Evolutionary conservation across 176 grass and related monocot genomes (phyloP), one percentile per base, ranked within the genome.

Genomic region (Tillandsia fasciculata): DNA sequence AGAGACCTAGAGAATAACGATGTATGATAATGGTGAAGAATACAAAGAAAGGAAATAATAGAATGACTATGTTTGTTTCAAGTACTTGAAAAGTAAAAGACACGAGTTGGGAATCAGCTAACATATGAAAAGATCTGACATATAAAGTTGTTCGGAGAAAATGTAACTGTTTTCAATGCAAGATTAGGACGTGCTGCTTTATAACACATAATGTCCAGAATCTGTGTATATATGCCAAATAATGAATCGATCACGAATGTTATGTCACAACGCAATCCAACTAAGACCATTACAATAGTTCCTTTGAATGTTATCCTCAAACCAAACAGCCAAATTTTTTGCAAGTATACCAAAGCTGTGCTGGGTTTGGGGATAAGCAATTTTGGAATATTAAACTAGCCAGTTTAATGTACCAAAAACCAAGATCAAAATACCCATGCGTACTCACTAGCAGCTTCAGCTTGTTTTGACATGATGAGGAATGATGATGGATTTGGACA

Each of bases 381-480:
- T 42, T 7, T 42, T 6, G 4, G 33, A 42, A 42, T 42, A 42
- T 42, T 42, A 42, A 42, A 42, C 33, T 42, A 42, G 33, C 33
- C 33, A 6, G 33, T 42, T 42, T 42, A 7, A 4, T 42, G 33
- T 42, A 42, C 5, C 33, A 42, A 42, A 42, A 42, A 42, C 5
- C 33, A 42, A 42, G 33, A 42, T 42, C 3, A 42, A 42, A 42
- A 42, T 42, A 42, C 33, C 11, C 58, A 9, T 52, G 48, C 84
- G 48, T 70, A 81, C 85, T 92, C 87, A 97, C 93, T 87, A 11
- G 93, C 93, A 87, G 93, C 89, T 92, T 97, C 93, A 49, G 89
- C 89, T 89, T 97, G 93, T 76, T 97, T 97, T 74, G 93, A 89
- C 93, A 92, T 97, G 80, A 97, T 76, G 63, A 87, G 76, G 74